Evolutionary conservation across 441 rosid species (phyloP).

Genomic region (Raphanus hybrid): DNA sequence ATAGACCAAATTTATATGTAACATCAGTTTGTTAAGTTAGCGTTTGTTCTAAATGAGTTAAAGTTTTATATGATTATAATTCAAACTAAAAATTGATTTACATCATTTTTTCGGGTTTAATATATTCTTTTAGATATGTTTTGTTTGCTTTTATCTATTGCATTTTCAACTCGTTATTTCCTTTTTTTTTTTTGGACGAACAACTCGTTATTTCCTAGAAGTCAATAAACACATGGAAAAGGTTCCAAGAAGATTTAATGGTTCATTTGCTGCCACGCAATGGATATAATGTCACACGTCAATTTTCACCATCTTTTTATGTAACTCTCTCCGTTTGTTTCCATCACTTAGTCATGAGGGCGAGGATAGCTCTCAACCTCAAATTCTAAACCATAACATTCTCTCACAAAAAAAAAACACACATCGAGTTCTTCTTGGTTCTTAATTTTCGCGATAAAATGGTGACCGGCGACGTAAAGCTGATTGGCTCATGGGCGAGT

Average conservation of each 20-base stretch:
- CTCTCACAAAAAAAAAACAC: background rate
- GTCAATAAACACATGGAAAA: constrained; percentile 8
- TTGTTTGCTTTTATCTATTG: background rate
- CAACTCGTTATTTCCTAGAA: background rate
- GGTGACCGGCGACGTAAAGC: constrained; percentile 32
- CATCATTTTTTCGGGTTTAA: background rate
- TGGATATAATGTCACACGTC: background rate
- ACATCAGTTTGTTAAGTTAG: background rate
- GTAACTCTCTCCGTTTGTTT: background rate
- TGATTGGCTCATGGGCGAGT: constrained; percentile 49
- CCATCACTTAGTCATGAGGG: background rate
- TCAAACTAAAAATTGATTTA: no score
- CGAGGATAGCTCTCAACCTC: no score
- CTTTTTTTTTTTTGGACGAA: no score
- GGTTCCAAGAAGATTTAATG: background rate
- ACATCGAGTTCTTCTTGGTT: constrained; percentile 2
- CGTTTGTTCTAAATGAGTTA: background rate
- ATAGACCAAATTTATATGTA: background rate
- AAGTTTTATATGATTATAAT: no score
- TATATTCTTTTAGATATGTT: background rate
- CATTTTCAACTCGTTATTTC: background rate
- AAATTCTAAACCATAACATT: background rate
- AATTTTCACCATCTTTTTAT: background rate
- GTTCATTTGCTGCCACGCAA: constrained; percentile 1
- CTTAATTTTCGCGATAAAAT: constrained; percentile 16